Conservation (phyloP, 1,284 basidiomycete species). For the Hymenochaete sp. region DNA sequence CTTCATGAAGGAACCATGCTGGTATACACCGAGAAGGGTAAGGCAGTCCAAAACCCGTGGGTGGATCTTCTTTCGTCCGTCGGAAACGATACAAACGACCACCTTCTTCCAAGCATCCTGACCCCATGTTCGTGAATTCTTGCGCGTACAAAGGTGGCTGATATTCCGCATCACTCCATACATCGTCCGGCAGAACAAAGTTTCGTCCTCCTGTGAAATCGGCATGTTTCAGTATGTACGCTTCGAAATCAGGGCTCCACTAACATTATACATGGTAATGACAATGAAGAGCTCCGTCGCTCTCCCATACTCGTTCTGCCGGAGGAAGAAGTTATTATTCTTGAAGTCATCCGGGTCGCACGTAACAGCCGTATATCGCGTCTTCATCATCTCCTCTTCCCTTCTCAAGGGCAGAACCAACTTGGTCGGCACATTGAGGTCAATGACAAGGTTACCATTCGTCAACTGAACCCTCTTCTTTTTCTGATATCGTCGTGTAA, state of each 20-base stretch:
- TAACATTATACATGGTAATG: slow-evolving; percentile 91
- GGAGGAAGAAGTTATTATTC: slow-evolving; percentile 71
- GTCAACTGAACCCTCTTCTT: slow-evolving; percentile 66
- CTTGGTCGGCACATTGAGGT: slow-evolving; percentile 77
- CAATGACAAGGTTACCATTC: slow-evolving; percentile 81
- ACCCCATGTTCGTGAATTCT: slow-evolving; percentile 95
- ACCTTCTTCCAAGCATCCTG: slow-evolving; percentile 97
- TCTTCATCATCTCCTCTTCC: slow-evolving; percentile 77
- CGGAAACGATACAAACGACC: slow-evolving; percentile 92
- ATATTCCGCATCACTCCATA: slow-evolving; percentile 96
- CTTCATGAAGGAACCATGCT: slow-evolving; percentile 78
- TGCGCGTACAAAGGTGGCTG: slow-evolving; percentile 82
- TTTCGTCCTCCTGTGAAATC: slow-evolving; percentile 76
- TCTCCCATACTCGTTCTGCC: slow-evolving; percentile 75
- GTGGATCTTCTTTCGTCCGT: slow-evolving; percentile 88
- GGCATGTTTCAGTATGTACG: neutral
- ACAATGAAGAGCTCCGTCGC: slow-evolving; percentile 91
- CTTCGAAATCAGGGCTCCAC: slow-evolving; percentile 24
- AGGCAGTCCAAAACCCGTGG: slow-evolving; percentile 91
- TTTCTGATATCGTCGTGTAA: slow-evolving; percentile 64
- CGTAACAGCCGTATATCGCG: slow-evolving; percentile 83
- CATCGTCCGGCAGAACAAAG: slow-evolving; percentile 88
- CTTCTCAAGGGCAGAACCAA: slow-evolving; percentile 76
- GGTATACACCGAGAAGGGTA: slow-evolving; percentile 73
- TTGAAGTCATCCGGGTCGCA: slow-evolving; percentile 94